Evolutionary conservation across 1,284 basidiomycete genomes (phyloP).

Genomic region (Termitomyces sp.): DNA sequence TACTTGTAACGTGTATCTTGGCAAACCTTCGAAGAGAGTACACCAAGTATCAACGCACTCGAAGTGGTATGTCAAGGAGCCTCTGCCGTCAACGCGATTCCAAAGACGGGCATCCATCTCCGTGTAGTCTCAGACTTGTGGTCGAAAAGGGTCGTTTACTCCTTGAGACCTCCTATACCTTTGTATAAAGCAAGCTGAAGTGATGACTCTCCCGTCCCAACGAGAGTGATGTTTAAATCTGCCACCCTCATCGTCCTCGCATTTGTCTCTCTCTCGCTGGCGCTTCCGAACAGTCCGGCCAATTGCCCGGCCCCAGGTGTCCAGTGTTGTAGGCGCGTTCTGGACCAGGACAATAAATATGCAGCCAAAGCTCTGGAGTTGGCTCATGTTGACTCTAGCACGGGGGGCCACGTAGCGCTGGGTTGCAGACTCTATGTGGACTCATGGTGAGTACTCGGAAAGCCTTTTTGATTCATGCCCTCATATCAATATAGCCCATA

Average conservation of each 20-base stretch:
- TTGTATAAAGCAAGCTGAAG: conserved; percentile 1
- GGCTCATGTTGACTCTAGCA: background rate
- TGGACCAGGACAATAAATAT: background rate
- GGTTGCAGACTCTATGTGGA: background rate
- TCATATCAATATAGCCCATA: background rate
- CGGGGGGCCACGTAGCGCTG: background rate
- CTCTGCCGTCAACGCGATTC: background rate
- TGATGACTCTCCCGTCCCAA: background rate
- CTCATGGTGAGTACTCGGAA: background rate
- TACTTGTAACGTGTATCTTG: background rate
- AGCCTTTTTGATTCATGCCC: background rate
- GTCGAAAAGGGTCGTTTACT: background rate
- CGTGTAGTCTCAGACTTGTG: background rate
- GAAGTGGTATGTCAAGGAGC: no score
- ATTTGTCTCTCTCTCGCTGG: background rate
- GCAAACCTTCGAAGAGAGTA: background rate
- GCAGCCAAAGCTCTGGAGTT: background rate
- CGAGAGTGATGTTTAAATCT: background rate
- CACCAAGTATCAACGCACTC: background rate
- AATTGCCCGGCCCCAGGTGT: conserved; percentile 8
- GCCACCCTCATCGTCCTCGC: background rate
- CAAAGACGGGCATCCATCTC: background rate
- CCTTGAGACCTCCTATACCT: conserved; percentile 3
- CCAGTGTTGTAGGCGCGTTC: conserved; percentile 5
- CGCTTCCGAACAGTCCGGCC: background rate